Conservation (phyloP, 495 filamentous ascomycete genomes). For the Chlorociboria aeruginascens region DNA sequence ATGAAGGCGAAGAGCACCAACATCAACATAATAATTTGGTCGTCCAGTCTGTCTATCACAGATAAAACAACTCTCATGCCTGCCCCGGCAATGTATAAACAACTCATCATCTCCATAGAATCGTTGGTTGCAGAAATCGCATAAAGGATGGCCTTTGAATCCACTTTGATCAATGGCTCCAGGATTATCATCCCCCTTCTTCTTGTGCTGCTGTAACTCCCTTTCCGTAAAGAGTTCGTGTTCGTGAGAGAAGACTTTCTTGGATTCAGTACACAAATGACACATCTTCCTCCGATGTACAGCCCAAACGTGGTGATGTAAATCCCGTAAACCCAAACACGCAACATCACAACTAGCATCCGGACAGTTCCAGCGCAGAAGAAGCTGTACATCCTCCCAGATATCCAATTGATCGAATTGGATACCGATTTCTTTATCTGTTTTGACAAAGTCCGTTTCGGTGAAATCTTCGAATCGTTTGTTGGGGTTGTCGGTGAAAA, state of each 20-base stretch:
- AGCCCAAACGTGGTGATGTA: slow-evolving; percentile 79
- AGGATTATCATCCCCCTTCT: slow-evolving; percentile 79
- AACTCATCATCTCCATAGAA: slow-evolving; percentile 97
- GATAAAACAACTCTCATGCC: slow-evolving; percentile 89
- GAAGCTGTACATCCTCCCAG: slow-evolving; percentile 70
- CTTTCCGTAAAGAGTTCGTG: slow-evolving; percentile 83
- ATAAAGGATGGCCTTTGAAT: slow-evolving; percentile 92
- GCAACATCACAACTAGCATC: slow-evolving; percentile 75
- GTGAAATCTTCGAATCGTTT: slow-evolving; percentile 79
- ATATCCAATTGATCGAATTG: slow-evolving; percentile 79
- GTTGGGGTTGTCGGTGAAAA: slow-evolving; percentile 73
- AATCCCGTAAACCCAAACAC: slow-evolving; percentile 82
- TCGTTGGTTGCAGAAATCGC: slow-evolving; percentile 78
- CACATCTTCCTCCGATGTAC: slow-evolving; percentile 85
- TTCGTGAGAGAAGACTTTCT: slow-evolving; percentile 98
- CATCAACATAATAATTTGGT: slow-evolving; percentile 82
- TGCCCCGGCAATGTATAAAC: slow-evolving; percentile 80
- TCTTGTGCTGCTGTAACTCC: slow-evolving; percentile 78
- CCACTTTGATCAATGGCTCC: slow-evolving; percentile 87
- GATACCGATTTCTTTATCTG: slow-evolving; percentile 77
- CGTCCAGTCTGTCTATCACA: slow-evolving; percentile 66
- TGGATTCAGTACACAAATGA: slow-evolving; percentile 86
- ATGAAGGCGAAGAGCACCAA: slow-evolving; percentile 70
- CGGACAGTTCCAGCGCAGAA: slow-evolving; percentile 94
- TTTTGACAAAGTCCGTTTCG: slow-evolving; percentile 55